phyloP scores from a whole-genome alignment of 257 asterid species.

The Solanum commersonii region DNA sequence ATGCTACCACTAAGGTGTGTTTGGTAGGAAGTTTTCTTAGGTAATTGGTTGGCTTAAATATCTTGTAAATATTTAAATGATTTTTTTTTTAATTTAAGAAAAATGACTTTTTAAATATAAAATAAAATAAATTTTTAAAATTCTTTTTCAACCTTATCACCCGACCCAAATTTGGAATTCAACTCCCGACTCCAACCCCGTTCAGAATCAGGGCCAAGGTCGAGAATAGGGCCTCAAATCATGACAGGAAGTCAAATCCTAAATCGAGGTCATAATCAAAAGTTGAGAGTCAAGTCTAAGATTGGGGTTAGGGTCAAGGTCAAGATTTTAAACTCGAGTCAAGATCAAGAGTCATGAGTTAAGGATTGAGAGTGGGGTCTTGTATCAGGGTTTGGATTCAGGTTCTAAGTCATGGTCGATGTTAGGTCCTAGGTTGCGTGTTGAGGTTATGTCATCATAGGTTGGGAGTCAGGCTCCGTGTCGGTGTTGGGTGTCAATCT shows the following conservation, averaged over 20 bases:
- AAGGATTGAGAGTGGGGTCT: not conserved
- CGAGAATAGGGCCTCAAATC: not conserved
- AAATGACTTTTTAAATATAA: no score
- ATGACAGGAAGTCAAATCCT: not conserved
- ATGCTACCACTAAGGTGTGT: not conserved
- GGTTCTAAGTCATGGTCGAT: not conserved
- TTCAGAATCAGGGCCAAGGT: not conserved
- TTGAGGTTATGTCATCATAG: not conserved
- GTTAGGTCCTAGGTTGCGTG: not conserved
- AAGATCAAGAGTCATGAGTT: not conserved
- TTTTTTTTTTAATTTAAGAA: no score
- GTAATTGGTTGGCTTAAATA: not conserved
- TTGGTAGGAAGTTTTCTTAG: not conserved
- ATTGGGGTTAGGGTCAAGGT: not conserved
- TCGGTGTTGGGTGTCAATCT: not conserved
- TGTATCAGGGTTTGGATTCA: not conserved
- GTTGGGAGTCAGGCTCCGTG: not conserved
- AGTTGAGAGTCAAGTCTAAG: not conserved
- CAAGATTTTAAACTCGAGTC: not conserved
- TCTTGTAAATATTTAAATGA: not conserved
- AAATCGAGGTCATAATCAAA: not conserved
- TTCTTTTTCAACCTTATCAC: not conserved
- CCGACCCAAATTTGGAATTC: not conserved
- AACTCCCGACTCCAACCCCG: not conserved
- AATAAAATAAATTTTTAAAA: no score